These are phyloP conservation scores for Didymella keratinophila DNA, from an alignment of 2,329 filamentous ascomycete species.

Conservation along the genomic window DNA sequence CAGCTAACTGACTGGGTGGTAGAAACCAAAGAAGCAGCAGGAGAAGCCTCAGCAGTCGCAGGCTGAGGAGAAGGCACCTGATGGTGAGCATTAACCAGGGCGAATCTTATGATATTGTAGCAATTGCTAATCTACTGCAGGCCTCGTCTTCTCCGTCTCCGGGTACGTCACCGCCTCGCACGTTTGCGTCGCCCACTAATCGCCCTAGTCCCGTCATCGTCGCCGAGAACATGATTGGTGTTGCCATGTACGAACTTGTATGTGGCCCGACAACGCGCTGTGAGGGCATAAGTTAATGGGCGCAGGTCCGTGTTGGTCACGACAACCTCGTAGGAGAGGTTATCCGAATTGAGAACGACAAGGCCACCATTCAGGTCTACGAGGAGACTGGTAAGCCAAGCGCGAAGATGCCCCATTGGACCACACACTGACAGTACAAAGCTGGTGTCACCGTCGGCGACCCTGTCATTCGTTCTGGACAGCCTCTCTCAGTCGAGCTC, in stretches of 20 bases:
- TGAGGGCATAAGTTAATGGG: constrained; percentile 20
- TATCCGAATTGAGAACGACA: constrained; percentile 95
- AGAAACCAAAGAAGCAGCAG: constrained; percentile 47
- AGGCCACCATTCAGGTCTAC: constrained; percentile 98
- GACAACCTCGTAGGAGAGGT: constrained; percentile 95
- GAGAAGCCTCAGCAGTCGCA: constrained; percentile 48
- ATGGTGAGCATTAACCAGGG: constrained; percentile 10
- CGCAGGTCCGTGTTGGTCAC: constrained; percentile 86
- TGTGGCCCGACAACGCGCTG: constrained; percentile 41
- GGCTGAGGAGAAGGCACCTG: constrained; percentile 55
- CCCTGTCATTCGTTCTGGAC: constrained; percentile 87
- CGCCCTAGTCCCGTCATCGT: constrained; percentile 80
- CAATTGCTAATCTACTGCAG: constrained; percentile 44
- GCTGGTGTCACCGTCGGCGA: constrained; percentile 96
- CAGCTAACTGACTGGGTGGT: constrained; percentile 39
- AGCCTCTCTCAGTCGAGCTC: constrained; percentile 96
- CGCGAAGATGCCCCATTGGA: neutral
- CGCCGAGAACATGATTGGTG: constrained; percentile 97
- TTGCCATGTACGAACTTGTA: constrained; percentile 99
- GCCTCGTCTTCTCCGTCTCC: constrained; percentile 75
- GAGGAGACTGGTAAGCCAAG: constrained; percentile 85
- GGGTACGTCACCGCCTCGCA: constrained; percentile 55
- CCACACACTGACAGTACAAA: constrained; percentile 50
- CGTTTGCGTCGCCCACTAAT: constrained; percentile 37
- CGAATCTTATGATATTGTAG: neutral